Base-by-base conservation (phyloP, 371 early-diverging fungal species). In the Mucor mucedo region DNA sequence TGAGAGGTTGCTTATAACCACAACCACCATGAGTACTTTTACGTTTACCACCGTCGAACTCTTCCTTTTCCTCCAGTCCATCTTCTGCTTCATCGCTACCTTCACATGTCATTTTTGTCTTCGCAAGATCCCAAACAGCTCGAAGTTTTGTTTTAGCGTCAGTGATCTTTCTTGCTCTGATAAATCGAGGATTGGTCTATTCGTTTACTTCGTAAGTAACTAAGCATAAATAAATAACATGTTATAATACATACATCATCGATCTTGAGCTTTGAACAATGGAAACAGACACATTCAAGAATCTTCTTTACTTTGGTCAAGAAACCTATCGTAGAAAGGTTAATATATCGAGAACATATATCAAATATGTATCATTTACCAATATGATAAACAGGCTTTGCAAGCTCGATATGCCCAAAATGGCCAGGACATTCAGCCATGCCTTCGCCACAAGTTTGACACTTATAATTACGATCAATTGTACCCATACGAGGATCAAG, bases 401-500 rank as follows among this genome's bases (percentile, higher is more conserved):
- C 94, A 7, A 99, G 88, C 72, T 99, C 98, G 69, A 99, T 98
- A 72, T 99, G 97, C 10, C 97, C 99, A 89, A 99, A 99, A 77
- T 99, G 99, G 38, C 99, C 99, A 21, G 94, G 94, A 75, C 99
- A 99, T 67, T 95, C 95, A 33, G 91, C 91, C 93, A 95, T 97
- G 68, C 92, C 91, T 73, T 95, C 95, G 52, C 91, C 92, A 80
- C 99, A 99, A 7, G 99, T 99, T 71, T 90, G 91, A 79, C 99
- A 99, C 78, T 95, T 95, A 85, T 92, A 95, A 73, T 94, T 95
- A 62, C 98, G 92, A 74, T 99, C 99, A 57, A 98, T 97, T 10
- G 99, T 98, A 35, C 99, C 99, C 93, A 99, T 91, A 42, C 97
- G 90, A 53, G 97, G 92, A 79, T 99, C 99, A n/a, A 97, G 81